phyloP scores from a whole-genome alignment of 177 flowering plant genomes.

The Vitis hybrid region DNA sequence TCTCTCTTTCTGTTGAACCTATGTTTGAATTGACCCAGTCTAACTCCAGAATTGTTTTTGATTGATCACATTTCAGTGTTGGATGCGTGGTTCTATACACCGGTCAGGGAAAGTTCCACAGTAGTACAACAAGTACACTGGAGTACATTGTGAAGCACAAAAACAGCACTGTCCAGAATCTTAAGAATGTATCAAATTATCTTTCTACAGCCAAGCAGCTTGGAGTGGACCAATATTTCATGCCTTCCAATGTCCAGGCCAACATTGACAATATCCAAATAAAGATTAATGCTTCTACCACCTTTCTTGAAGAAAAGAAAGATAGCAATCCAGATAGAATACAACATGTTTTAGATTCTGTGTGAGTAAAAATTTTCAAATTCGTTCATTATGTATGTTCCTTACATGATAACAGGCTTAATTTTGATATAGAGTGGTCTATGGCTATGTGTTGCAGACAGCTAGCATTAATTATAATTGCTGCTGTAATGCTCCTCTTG shows the following conservation, averaged over 20 bases:
- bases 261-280: conserved; percentile 39
- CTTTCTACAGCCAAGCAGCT: conserved; percentile 59
- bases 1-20: too few relatives aligned
- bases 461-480: conserved; percentile 46
- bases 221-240: conserved; percentile 30
- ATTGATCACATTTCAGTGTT: conserved; percentile 33
- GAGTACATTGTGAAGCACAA: conserved; percentile 47
- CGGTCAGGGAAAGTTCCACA: conserved; percentile 63
- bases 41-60: too few relatives aligned
- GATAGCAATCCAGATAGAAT: conserved; percentile 37
- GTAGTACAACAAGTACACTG: conserved; percentile 42
- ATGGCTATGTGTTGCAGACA: conserved; percentile 41
- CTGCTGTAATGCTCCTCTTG: conserved; percentile 65
- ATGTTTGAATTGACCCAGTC: too few relatives aligned
- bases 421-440: neutral
- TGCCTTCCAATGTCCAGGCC: conserved; percentile 44
- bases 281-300: conserved; percentile 44
- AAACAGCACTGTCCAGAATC: conserved; percentile 37
- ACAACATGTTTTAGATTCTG: conserved; percentile 30
- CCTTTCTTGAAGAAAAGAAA: conserved; percentile 27
- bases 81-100: conserved; percentile 68
- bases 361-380: conserved; percentile 35
- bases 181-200: conserved; percentile 44
- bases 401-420: neutral
- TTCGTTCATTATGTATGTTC: neutral